A percentile compares a stretch with the other conserved stretches of the same genome.
Evolutionary conservation across 208 protist species (phyloP).

Genomic region (Trypanosoma cruzi): DNA sequence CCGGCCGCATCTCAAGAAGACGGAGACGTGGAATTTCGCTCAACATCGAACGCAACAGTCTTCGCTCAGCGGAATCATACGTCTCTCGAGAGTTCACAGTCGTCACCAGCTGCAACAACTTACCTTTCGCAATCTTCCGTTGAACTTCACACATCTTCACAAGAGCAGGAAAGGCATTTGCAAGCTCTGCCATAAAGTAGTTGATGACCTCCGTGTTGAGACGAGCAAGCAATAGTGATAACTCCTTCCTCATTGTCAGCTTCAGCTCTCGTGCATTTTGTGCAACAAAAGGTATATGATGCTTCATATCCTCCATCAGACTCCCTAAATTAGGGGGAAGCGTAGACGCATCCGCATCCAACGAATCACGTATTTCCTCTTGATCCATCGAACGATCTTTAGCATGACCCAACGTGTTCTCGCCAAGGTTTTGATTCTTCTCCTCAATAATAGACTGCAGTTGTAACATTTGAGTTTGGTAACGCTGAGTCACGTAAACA

Average conservation of each 20-base stretch:
- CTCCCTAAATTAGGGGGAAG: neutral
- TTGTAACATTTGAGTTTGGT: constrained; percentile 19
- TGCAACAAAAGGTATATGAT: constrained; percentile 33
- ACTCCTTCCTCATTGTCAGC: constrained; percentile 45
- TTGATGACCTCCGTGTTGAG: constrained; percentile 89
- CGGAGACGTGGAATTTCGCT: constrained; percentile 1
- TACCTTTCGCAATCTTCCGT: neutral
- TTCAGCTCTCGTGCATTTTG: constrained; percentile 17
- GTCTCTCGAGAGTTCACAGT: neutral
- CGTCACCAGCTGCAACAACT: neutral
- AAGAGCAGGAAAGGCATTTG: constrained; percentile 13
- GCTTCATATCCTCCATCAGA: neutral
- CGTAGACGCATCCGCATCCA: neutral
- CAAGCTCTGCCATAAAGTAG: constrained; percentile 51
- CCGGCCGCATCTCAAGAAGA: constrained; percentile 35
- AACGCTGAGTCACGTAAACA: constrained; percentile 14
- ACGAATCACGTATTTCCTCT: neutral
- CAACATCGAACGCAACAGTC: constrained; percentile 2
- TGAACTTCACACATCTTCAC: constrained; percentile 8
- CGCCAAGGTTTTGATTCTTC: neutral
- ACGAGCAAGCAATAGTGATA: constrained; percentile 58
- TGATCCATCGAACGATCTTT: neutral
- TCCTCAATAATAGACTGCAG: constrained; percentile 26
- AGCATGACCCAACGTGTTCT: neutral
- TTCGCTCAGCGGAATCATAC: neutral